Base-by-base conservation (phyloP, 2,329 filamentous ascomycete genomes). In the Claviceps paspali region DNA sequence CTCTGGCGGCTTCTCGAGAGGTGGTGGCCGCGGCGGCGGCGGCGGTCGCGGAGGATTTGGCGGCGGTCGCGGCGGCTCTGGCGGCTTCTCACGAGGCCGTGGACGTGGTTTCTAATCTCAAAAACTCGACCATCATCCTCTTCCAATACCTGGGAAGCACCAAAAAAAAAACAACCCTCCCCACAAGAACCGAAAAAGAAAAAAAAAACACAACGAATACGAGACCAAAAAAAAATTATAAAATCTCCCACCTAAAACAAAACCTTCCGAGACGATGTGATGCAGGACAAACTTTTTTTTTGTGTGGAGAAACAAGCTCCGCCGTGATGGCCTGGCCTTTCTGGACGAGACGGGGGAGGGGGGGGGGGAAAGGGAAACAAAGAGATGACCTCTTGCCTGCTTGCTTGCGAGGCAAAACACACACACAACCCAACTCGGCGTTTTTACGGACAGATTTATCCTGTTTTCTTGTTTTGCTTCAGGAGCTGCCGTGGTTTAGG, bases 71-170 rank as follows among this genome's bases (percentile, higher is more conserved):
- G 38, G 38, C 5, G 56, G 35, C 7, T 36, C 35, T 58, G 53
- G 59, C 28, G 56, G 62, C 37, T 58, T 68, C n/a, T 66, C 67
- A 18, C 56, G 58, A 30, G 45, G 57, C 34, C 47, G 61, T 38
- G 41, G 47, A 15, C 53, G 57, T 31, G 55, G 56, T 23, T 56
- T 54, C 45, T 55, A 52, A 23, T n/a, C n/a, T n/a, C n/a, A n/a
- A n/a, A n/a, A n/a, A n/a, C n/a, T n/a, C n/a, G n/a, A n/a, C n/a
- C n/a, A n/a, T n/a, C n/a, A n/a, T n/a, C n/a, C n/a, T n/a, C n/a
- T n/a, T n/a, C n/a, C n/a, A n/a, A n/a, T n/a, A n/a, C n/a, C n/a
- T n/a, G n/a, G n/a, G n/a, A n/a, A n/a, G n/a, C n/a, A n/a, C n/a
- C n/a, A n/a, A n/a, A n/a, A n/a, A n/a, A n/a, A n/a, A n/a, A n/a